A percentile compares a stretch with the other conserved stretches of the same genome.
These are phyloP conservation scores for Aspergillus calidoustus DNA, from an alignment of 2,329 filamentous ascomycete species.

Conservation along the genomic window DNA sequence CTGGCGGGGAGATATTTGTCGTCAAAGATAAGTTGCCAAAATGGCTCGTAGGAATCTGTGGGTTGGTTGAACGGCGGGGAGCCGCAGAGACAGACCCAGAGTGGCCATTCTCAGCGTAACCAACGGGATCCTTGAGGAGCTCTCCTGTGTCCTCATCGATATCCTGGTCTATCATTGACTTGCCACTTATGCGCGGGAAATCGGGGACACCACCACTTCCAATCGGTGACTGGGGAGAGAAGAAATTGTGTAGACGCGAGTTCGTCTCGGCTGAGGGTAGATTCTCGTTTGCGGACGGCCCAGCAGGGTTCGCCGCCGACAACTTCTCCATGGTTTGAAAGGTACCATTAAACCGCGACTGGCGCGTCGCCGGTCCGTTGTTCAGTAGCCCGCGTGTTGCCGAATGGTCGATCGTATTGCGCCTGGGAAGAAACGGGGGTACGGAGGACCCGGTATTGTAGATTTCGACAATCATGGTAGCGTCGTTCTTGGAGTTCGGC, in stretches of 20 bases:
- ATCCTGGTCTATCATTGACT: constrained; percentile 68
- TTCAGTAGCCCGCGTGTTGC: constrained; percentile 39
- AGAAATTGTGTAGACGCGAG: constrained; percentile 59
- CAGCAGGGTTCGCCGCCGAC: constrained; percentile 53
- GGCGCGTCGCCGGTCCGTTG: constrained; percentile 52
- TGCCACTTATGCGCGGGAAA: constrained; percentile 59
- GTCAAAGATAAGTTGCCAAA: constrained; percentile 74
- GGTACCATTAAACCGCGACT: constrained; percentile 64
- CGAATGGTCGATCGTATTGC: constrained; percentile 60
- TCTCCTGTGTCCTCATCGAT: constrained; percentile 67
- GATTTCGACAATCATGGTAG: constrained; percentile 61
- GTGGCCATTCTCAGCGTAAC: constrained; percentile 72
- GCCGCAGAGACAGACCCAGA: constrained; percentile 41
- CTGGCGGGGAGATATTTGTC: constrained; percentile 65
- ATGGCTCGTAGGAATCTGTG: constrained; percentile 70
- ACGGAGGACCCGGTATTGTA: constrained; percentile 47
- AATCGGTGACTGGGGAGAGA: constrained; percentile 65
- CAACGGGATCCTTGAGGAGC: constrained; percentile 65
- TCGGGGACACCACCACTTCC: constrained; percentile 59
- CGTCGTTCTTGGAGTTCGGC: constrained; percentile 63
- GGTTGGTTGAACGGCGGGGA: constrained; percentile 70
- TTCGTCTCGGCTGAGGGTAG: constrained; percentile 55
- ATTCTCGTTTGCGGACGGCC: constrained; percentile 55
- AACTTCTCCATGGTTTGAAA: constrained; percentile 64
- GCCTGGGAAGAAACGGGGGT: constrained; percentile 42